Conservation (phyloP, 495 filamentous ascomycete species). For the Alectoria sarmentosa region DNA sequence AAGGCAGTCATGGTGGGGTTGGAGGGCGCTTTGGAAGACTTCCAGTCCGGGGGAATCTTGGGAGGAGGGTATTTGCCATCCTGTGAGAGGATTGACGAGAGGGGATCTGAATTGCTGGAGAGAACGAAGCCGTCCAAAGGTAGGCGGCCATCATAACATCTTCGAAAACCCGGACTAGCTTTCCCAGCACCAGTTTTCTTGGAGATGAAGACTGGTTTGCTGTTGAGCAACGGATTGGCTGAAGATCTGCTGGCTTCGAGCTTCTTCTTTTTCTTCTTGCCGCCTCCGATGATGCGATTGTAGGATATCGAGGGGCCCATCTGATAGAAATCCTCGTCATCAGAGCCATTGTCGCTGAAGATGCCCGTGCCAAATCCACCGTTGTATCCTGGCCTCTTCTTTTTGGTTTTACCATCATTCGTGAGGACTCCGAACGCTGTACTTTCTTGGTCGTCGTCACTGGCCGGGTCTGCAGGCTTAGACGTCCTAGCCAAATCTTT, state of each 20-base stretch:
- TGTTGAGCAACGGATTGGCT: conserved; percentile 57
- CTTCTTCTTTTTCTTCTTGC: conserved; percentile 74
- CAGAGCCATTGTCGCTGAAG: conserved; percentile 92
- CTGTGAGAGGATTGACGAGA: conserved; percentile 45
- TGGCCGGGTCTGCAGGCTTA: conserved; percentile 28
- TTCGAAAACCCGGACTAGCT: conserved; percentile 52
- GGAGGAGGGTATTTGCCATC: conserved; percentile 68
- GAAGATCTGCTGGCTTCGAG: conserved; percentile 36
- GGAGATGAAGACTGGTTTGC: conserved; percentile 71
- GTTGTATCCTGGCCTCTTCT: conserved; percentile 43
- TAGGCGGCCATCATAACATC: conserved; percentile 82
- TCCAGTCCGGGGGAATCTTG: conserved; percentile 69
- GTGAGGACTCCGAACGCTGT: conserved; percentile 23
- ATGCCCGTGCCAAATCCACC: conserved; percentile 82
- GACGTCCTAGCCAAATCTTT: conserved; percentile 19
- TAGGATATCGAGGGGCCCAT: conserved; percentile 90
- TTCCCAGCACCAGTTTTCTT: conserved; percentile 59
- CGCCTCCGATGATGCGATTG: conserved; percentile 72
- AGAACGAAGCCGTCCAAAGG: conserved; percentile 84
- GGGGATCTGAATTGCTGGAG: conserved; percentile 45
- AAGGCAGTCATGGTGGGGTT: conserved; percentile 25
- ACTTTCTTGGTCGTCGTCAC: conserved; percentile 48
- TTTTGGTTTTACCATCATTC: conserved; percentile 32
- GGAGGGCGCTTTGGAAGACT: conserved; percentile 49
- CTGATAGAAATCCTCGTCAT: conserved; percentile 93